phyloP scores from a whole-genome alignment of 2,329 filamentous ascomycete species.

The Cercospora sp. region DNA sequence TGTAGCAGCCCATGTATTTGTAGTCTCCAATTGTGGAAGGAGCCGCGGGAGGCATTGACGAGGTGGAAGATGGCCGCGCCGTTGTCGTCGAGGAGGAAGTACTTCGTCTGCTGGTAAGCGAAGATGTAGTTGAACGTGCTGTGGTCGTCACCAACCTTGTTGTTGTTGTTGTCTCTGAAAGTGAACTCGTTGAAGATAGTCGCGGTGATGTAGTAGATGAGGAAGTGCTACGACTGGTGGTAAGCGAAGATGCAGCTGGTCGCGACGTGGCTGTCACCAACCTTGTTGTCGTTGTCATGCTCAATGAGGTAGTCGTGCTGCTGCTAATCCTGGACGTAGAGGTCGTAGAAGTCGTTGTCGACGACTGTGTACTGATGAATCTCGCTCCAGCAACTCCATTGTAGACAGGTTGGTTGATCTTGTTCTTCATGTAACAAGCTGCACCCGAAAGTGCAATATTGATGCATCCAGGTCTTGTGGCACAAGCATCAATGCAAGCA shows the following conservation, averaged over 20 bases:
- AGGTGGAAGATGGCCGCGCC: background rate
- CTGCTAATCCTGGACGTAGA: background rate
- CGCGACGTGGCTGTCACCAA: background rate
- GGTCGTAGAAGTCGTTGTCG: background rate
- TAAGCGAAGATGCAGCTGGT: slow-evolving; percentile 4
- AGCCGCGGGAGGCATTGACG: slow-evolving; percentile 13
- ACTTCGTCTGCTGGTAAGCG: background rate
- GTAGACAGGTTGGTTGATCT: slow-evolving; percentile 26
- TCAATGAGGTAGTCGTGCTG: background rate
- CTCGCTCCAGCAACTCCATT: slow-evolving; percentile 34
- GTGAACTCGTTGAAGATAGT: background rate
- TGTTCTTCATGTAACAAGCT: slow-evolving; percentile 39
- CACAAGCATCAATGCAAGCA: slow-evolving; percentile 37
- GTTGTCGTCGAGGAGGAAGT: background rate
- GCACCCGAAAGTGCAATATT: slow-evolving; percentile 36
- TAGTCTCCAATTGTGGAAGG: slow-evolving; percentile 20
- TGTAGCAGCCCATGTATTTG: slow-evolving; percentile 30
- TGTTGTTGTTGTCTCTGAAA: slow-evolving; percentile 1
- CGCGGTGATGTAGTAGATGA: background rate
- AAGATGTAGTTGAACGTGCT: background rate
- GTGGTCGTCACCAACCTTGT: background rate
- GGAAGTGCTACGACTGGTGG: background rate
- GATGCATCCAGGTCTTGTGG: slow-evolving; percentile 34
- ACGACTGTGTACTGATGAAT: slow-evolving; percentile 14
- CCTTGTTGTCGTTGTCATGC: background rate